A percentile compares a stretch with the other conserved stretches of the same genome.
These are phyloP conservation scores for Pythium periplocum DNA, from an alignment of 352 stramenopile genomes.

Conservation along the genomic window DNA sequence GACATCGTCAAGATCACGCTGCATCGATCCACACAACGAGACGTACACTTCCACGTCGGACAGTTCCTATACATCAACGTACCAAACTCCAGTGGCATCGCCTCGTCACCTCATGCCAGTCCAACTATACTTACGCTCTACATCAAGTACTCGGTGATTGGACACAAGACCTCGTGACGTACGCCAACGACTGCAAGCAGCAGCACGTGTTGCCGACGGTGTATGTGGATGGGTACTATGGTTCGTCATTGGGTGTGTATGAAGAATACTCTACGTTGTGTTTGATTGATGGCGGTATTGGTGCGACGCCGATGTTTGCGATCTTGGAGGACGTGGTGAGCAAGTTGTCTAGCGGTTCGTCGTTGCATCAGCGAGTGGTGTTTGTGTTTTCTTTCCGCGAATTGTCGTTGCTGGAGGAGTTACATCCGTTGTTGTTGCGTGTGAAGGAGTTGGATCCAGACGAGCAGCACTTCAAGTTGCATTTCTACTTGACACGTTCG, in stretches of 20 bases:
- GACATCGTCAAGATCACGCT: conserved; percentile 36
- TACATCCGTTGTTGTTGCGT: conserved; percentile 21
- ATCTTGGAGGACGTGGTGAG: conserved; percentile 31
- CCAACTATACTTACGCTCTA: background rate
- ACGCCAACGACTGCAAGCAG: too few relatives aligned
- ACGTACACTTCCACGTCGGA: conserved; percentile 25
- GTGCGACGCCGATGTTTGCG: conserved; percentile 28
- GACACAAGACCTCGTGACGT: too few relatives aligned
- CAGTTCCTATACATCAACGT: conserved; percentile 48
- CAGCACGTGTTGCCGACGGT: too few relatives aligned
- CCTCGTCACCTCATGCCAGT: too few relatives aligned
- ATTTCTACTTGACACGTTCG: conserved; percentile 21
- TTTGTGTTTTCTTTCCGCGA: conserved; percentile 43
- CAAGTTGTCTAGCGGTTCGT: conserved; percentile 10
- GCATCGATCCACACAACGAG: conserved; percentile 8
- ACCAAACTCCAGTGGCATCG: conserved; percentile 37
- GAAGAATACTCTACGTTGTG: too few relatives aligned
- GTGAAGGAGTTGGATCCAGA: conserved; percentile 25
- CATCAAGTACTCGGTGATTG: too few relatives aligned
- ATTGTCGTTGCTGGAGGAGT: conserved; percentile 27
- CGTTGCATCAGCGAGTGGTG: conserved; percentile 13
- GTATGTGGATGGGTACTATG: too few relatives aligned
- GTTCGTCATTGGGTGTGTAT: conserved; percentile 11
- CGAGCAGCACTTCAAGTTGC: conserved; percentile 15
- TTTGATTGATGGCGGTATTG: conserved; percentile 29